Evolutionary conservation across 2,329 filamentous ascomycete species (phyloP), one percentile per base, ranked within the genome.

Genomic region (Arachnopeziza araneosa): DNA sequence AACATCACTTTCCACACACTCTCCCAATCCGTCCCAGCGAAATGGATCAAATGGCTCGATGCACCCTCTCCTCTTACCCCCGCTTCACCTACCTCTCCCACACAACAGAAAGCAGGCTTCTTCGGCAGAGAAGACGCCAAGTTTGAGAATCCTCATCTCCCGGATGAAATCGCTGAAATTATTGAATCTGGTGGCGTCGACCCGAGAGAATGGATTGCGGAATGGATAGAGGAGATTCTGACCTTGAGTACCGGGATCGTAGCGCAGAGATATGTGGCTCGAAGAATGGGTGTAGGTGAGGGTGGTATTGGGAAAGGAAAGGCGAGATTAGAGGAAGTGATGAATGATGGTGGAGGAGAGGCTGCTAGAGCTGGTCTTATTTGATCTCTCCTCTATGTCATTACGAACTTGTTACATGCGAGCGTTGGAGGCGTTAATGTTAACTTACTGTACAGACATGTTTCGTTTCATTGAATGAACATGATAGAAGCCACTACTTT

Each of bases 281-380:
- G 90, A 63, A 81, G 95, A 59, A 99, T 99, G 95, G 93, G 95
- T 14, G 93, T 99, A 10, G 93, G 93, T 14, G 91, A 96, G 74
- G 89, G 90, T 12, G 79, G 80, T 5, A 75, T 85, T 50, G 83
- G 83, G 23, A 81, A 80, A 73, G 84, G 83, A 12, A 87, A 86
- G 70, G 88, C 80, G 68, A 79, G 77, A 67, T 76, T 81, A 64
- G 82, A 86, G 65, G 78, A 80, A 23, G 71, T 86, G 0, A 69
- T 86, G 1, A 75, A 80, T 62, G 82, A 83, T 53, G 81, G 82
- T 7, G 84, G 77, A 4, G 83, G 83, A 50, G 84, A 87, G 73
- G 81, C 79, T 22, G 83, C 84, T 0, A 73, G 83, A 59, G 84
- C 84, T n/a, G 83, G 83, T 64, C 82, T 72, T 44, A 67, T 71